Conservation (phyloP, 441 rosid genomes). For the Viola pubescens region DNA sequence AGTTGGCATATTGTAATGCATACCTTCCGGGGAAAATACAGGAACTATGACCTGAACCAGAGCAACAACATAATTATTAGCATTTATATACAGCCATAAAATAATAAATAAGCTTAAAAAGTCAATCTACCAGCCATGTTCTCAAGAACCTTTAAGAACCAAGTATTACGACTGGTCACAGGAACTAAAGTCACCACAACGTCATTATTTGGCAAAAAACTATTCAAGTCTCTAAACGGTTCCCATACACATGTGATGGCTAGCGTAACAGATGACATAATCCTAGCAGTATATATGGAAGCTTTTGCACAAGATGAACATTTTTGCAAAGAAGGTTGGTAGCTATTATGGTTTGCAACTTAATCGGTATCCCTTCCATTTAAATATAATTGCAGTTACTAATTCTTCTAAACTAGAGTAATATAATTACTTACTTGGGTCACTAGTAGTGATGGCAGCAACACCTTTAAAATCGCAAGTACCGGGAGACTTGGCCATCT, state of each 20-base stretch:
- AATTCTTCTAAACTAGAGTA: not conserved
- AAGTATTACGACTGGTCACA: too few relatives aligned
- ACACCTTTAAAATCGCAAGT: constrained; percentile 92
- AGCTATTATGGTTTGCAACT: constrained; percentile 1
- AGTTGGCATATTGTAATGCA: not conserved
- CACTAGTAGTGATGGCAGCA: constrained; percentile 69
- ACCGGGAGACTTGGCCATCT: constrained; percentile 59
- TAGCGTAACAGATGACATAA: not conserved
- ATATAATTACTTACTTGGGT: constrained; percentile 59
- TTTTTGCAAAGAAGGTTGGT: not conserved
- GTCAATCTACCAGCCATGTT: not conserved
- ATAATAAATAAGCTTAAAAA: too few relatives aligned
- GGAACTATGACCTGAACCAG: constrained; percentile 61
- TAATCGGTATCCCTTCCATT: not conserved
- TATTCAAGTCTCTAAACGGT: not conserved
- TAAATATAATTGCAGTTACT: not conserved
- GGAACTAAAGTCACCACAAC: not conserved
- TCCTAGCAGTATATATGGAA: not conserved
- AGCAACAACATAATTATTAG: constrained; percentile 15
- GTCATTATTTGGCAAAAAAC: not conserved
- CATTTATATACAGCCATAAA: too few relatives aligned
- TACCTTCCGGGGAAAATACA: constrained; percentile 90
- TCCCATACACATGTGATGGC: not conserved
- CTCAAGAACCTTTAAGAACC: not conserved
- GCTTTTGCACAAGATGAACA: constrained; percentile 1